These are phyloP conservation scores for Cordyceps tenuipes DNA, from an alignment of 2,329 filamentous ascomycete genomes.

Conservation along the genomic window DNA sequence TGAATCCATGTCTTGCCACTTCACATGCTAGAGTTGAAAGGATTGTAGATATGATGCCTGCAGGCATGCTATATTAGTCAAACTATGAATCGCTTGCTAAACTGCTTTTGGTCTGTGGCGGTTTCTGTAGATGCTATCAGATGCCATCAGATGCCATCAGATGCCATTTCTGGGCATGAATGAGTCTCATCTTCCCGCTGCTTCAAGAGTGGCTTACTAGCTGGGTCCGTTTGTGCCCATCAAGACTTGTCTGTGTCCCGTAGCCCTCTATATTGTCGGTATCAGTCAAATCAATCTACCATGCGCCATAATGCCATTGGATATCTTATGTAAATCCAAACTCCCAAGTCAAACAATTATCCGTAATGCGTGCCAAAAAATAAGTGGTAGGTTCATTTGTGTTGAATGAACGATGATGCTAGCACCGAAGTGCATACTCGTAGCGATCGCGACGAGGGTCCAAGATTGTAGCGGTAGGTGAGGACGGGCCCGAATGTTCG, in stretches of 20 bases:
- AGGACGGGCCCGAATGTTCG: conserved; percentile 21
- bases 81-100: conserved; percentile 6
- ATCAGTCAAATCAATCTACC: conserved; percentile 9
- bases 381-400: conserved; percentile 3
- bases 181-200: not conserved
- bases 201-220: conserved; percentile 4
- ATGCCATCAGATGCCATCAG: conserved; percentile 6
- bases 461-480: conserved; percentile 14
- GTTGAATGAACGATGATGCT: not conserved
- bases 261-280: conserved; percentile 10
- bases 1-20: not conserved
- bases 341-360: conserved; percentile 10
- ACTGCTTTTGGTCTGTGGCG: conserved; percentile 3
- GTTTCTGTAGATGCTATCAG: conserved; percentile 6
- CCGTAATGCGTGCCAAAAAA: conserved; percentile 2
- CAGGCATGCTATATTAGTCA: not conserved
- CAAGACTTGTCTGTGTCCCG: conserved; percentile 9
- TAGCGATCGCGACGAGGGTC: conserved; percentile 17
- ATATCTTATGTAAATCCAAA: conserved; percentile 9
- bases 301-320: conserved; percentile 10
- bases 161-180: not conserved
- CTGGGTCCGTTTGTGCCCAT: conserved; percentile 10
- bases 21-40: conserved; percentile 3
- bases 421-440: conserved; percentile 16
- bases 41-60: not conserved